Conservation (phyloP, 148 eudicot species). For the Rhododendron henanense region DNA sequence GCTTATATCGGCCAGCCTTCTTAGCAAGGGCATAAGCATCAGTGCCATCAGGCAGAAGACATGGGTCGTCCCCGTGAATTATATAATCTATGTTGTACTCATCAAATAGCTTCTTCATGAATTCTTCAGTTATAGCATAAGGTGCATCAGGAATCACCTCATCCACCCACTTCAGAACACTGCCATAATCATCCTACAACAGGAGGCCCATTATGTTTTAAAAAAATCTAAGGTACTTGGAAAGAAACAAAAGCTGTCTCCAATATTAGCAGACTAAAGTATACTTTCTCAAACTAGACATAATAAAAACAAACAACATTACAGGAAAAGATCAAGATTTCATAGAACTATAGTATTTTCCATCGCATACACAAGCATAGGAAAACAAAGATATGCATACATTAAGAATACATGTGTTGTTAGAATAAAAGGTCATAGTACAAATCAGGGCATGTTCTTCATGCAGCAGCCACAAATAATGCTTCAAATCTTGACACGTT, state of each 20-base stretch:
- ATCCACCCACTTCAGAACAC: slow-evolving; percentile 98
- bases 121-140: slow-evolving; percentile 94
- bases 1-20: slow-evolving; percentile 89
- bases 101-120: slow-evolving; percentile 85
- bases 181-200: slow-evolving; percentile 81
- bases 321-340: background rate
- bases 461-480: background rate
- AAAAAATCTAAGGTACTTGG: no score
- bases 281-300: slow-evolving; percentile 1
- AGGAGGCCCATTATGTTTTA: background rate
- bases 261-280: background rate
- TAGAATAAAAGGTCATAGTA: background rate
- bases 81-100: slow-evolving; percentile 89
- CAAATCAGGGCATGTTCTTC: background rate
- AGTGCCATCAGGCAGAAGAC: slow-evolving; percentile 91
- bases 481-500: background rate
- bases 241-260: background rate
- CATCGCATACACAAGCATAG: background rate
- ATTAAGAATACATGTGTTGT: background rate
- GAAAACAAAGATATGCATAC: background rate
- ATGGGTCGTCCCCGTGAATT: slow-evolving; percentile 97
- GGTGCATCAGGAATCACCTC: slow-evolving; percentile 99
- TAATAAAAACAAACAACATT: background rate
- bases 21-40: slow-evolving; percentile 99
- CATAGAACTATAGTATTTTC: background rate